Conservation (phyloP, 1,284 basidiomycete species). For the Cutaneotrichosporon dermatis region DNA sequence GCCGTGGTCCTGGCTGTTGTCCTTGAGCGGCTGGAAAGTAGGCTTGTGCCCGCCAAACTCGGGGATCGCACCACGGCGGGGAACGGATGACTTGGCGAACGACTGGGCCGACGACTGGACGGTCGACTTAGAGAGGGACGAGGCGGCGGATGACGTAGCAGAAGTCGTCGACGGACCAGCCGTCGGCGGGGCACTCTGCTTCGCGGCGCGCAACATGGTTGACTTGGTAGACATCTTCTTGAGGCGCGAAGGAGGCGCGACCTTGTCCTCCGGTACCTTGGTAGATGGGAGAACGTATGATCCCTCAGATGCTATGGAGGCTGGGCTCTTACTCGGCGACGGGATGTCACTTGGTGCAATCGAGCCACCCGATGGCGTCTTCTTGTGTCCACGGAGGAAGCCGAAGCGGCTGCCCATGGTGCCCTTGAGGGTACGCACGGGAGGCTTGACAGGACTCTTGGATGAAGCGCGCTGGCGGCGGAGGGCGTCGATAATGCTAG, state of each 20-base stretch:
- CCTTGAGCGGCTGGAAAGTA: slow-evolving; percentile 14
- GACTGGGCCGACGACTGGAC: background rate
- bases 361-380: background rate
- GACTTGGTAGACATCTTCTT: background rate
- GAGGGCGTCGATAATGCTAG: background rate
- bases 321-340: background rate
- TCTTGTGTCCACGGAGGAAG: slow-evolving; percentile 10
- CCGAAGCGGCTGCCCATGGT: slow-evolving; percentile 4
- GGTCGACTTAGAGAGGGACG: background rate
- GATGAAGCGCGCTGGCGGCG: background rate
- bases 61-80: slow-evolving; percentile 1
- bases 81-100: background rate
- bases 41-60: slow-evolving; percentile 11
- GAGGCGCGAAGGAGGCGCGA: background rate
- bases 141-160: background rate
- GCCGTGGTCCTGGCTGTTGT: slow-evolving; percentile 5
- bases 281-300: background rate
- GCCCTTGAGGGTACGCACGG: background rate
- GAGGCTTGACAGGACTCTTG: slow-evolving; percentile 1
- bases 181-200: background rate
- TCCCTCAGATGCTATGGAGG: slow-evolving; percentile 2
- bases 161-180: background rate
- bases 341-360: background rate
- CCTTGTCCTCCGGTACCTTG: background rate
- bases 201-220: background rate